Conservation (phyloP, 441 rosid species). For the Rhodomyrtus psidioides region DNA sequence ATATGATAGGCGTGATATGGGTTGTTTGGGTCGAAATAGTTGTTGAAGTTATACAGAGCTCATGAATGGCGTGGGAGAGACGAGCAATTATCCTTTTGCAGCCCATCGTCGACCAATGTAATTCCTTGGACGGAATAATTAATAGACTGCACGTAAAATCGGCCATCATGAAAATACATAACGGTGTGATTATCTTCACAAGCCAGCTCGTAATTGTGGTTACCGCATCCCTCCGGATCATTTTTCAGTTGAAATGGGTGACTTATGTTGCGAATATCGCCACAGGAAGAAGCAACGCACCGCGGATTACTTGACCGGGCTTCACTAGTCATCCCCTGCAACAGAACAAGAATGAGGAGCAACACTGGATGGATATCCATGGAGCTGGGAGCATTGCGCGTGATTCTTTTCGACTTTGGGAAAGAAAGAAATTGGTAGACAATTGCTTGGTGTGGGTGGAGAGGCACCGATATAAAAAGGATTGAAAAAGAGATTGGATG, state of each 20-base stretch:
- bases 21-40: neutral
- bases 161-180: rapidly evolving
- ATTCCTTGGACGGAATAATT: rapidly evolving
- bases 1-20: no score
- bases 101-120: rapidly evolving
- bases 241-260: rapidly evolving
- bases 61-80: neutral
- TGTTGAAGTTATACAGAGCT: neutral
- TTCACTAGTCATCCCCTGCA: neutral
- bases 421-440: no score
- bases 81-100: neutral
- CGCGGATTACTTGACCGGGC: rapidly evolving
- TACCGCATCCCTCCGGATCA: rapidly evolving
- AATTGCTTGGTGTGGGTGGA: no score
- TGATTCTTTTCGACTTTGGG: neutral
- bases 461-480: no score
- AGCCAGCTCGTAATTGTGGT: rapidly evolving
- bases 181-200: neutral
- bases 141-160: neutral
- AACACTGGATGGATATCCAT: neutral
- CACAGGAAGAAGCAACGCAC: rapidly evolving
- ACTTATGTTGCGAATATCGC: neutral
- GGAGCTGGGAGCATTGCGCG: neutral
- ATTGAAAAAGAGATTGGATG: no score
- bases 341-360: neutral